Base-by-base conservation (phyloP, 2,329 filamentous ascomycete genomes). In the Aaosphaeria arxii region DNA sequence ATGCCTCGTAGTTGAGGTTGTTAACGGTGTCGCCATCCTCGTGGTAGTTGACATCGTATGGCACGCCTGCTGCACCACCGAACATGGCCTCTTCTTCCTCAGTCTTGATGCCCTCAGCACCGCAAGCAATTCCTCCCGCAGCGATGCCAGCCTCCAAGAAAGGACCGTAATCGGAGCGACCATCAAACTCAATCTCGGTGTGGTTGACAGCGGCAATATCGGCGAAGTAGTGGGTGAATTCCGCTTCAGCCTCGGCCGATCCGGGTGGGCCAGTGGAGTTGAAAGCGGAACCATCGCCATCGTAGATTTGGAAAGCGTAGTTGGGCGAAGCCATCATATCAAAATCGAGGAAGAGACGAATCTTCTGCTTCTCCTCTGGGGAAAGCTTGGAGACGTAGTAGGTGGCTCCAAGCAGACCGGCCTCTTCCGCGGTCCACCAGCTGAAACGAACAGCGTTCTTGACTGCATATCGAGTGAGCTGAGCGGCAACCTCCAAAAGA, bases 81-180 rank as follows among this genome's bases (percentile, higher is more conserved):
- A 90, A 92, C 70, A 83, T 71, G 38, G 72, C 74, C 2, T 71
- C 80, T 63, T 91, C 85, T 32, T 83, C 77, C 43, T 77, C 71
- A 0, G 86, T 89, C 80, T 91, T 91, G 71, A 88, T 67, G 9
- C 81, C 86, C 69, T 91, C 88, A 1, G 88, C 88, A 36, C 88
- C 88, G 2, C 88, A 90, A 46, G 87, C 87, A 51, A 91, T 82
- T 30, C 88, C 88, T 28, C 88, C 87, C 1, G 82, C 82, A 0
- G 88, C 86, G 39, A 91, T 89, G 3, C 85, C 85, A 47, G 81
- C 78, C 33, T 82, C 77, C 59, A 91, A 86, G 73, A 92, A 91
- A 1, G 83, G 85, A 44, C 85, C 86, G 59, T 92, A 92, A 69
- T 94, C 89, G 53, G 85, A 89, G 49, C 88, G 84, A 5, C 88